Evolutionary conservation across 2,329 filamentous ascomycete genomes (phyloP).

Genomic region (Lojkania enalia): DNA sequence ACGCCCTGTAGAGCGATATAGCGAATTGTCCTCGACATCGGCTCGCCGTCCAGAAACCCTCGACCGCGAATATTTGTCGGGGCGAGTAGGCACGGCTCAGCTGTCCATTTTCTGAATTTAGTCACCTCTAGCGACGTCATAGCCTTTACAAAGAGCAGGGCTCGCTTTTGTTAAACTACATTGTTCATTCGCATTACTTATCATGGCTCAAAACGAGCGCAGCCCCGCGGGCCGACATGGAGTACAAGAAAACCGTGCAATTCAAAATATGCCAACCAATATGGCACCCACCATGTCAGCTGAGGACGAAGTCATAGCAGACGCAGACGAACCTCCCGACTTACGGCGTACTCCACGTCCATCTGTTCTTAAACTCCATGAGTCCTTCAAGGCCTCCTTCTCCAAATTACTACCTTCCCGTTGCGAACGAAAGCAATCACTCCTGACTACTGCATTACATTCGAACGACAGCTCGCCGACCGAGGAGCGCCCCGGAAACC

Average conservation of each 20-base stretch:
- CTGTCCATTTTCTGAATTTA: too few species aligned
- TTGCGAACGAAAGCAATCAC: conserved; percentile 69
- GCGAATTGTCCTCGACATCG: too few species aligned
- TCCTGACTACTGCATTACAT: conserved; percentile 82
- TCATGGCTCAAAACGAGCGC: conserved; percentile 42
- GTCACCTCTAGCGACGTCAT: too few species aligned
- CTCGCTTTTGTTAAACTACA: too few species aligned
- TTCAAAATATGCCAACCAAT: conserved; percentile 30
- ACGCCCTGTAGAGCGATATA: too few species aligned
- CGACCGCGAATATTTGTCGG: too few species aligned
- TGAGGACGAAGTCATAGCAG: conserved; percentile 70
- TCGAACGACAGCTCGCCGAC: conserved; percentile 45
- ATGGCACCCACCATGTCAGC: conserved; percentile 26
- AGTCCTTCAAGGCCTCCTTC: conserved; percentile 48
- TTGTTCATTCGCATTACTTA: too few species aligned
- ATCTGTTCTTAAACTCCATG: conserved; percentile 39
- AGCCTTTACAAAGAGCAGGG: too few species aligned
- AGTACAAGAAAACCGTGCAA: conserved; percentile 34
- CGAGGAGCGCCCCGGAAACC: conserved; percentile 48
- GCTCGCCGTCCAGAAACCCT: too few species aligned
- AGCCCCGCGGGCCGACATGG: conserved; percentile 28
- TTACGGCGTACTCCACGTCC: conserved; percentile 55
- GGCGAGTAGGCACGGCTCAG: too few species aligned
- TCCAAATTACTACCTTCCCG: conserved; percentile 53
- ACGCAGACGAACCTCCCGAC: conserved; percentile 90